A percentile compares a stretch with the other conserved stretches of the same genome.
Evolutionary conservation across 2,329 filamentous ascomycete genomes (phyloP).

Genomic region (Aspergillus vadensis): DNA sequence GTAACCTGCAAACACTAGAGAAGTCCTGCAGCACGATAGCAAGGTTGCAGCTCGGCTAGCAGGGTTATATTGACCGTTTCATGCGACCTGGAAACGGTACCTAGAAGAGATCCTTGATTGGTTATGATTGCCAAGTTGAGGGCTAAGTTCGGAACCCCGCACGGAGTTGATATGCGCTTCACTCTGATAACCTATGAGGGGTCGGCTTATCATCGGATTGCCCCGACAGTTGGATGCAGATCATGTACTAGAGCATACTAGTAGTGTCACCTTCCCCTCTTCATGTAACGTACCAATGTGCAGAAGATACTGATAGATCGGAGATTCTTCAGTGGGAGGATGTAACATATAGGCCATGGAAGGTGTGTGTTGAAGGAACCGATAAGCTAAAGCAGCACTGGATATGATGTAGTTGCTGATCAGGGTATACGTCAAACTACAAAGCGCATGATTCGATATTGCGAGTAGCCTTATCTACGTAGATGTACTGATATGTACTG

Average conservation of each 20-base stretch:
- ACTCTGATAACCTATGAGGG: not conserved
- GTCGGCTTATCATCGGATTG: not conserved
- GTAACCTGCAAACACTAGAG: not conserved
- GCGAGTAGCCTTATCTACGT: too few species aligned
- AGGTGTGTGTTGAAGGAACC: too few species aligned
- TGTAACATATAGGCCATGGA: too few species aligned
- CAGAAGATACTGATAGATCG: too few species aligned
- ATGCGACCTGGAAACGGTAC: not conserved
- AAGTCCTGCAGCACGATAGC: not conserved
- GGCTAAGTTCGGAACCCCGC: not conserved
- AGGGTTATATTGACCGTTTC: not conserved
- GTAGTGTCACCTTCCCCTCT: conserved; percentile 7
- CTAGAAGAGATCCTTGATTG: not conserved
- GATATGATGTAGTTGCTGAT: too few species aligned
- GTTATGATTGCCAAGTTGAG: not conserved
- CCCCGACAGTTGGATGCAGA: not conserved
- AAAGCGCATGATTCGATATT: too few species aligned
- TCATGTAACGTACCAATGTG: not conserved
- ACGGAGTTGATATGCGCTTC: not conserved
- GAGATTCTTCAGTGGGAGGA: too few species aligned
- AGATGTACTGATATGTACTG: too few species aligned
- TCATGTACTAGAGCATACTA: not conserved
- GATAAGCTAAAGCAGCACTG: too few species aligned
- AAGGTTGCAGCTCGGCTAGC: not conserved
- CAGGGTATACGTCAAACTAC: too few species aligned